Evolutionary conservation across 176 grass and related monocot species (phyloP).

Genomic region (Coix lacrymajobi): DNA sequence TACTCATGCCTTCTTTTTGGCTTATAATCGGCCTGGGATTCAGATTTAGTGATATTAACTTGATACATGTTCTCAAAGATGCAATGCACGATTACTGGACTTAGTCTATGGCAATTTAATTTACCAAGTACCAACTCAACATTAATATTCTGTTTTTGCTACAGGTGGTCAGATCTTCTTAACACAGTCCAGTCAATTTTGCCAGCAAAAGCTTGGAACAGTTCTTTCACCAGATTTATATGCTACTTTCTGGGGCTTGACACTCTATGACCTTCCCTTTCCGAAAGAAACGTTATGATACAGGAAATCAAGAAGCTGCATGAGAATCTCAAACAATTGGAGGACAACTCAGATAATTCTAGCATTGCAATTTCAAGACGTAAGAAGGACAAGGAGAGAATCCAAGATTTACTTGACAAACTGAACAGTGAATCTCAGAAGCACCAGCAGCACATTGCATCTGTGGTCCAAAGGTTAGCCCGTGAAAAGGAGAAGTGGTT

Average conservation of each 20-base stretch:
- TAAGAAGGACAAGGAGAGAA: conserved; percentile 98
- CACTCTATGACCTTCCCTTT: conserved; percentile 90
- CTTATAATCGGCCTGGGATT: not conserved
- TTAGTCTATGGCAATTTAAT: not conserved
- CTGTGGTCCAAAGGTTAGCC: conserved; percentile 68
- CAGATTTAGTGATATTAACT: not conserved
- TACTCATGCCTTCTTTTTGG: not conserved
- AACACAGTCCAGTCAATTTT: conserved; percentile 66
- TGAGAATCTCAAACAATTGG: conserved; percentile 86
- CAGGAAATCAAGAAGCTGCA: conserved; percentile 92
- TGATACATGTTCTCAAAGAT: not conserved
- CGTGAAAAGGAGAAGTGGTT: conserved; percentile 95
- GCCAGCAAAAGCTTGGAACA: conserved; percentile 84
- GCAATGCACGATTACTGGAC: not conserved
- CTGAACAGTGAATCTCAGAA: conserved; percentile 76
- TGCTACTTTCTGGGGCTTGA: conserved; percentile 96
- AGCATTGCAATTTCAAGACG: conserved; percentile 90
- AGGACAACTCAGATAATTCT: conserved; percentile 95
- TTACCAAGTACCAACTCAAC: not conserved
- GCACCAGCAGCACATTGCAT: conserved; percentile 78
- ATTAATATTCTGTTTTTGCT: conserved; percentile 31
- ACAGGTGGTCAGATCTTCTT: conserved; percentile 89
- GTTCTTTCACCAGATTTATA: conserved; percentile 89
- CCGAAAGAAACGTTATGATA: conserved; percentile 88
- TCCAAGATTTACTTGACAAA: conserved; percentile 95